Base-by-base conservation (phyloP, 495 filamentous ascomycete genomes). In the Hypoxylon cercidicola region DNA sequence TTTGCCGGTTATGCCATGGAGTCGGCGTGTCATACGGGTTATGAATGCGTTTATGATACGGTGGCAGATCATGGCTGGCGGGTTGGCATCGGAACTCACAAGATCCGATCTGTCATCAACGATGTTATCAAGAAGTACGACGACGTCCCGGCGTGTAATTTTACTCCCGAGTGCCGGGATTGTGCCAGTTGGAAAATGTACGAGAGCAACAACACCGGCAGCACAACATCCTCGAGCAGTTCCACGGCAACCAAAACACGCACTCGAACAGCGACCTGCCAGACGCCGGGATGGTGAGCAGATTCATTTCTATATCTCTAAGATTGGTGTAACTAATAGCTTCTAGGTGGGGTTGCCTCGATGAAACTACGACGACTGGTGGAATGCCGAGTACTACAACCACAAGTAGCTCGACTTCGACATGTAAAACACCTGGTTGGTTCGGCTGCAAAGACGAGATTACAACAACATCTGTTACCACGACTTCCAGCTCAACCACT, bases 1-100 rank as follows among this genome's bases (percentile, higher is more conserved):
- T 88, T 95, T 68, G 93, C 85, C n/a, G 95, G 95, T 5, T 99
- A 98, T 74, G 93, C 96, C 6, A 81, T 99, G 81, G 93, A 99
- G 74, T 89, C 91, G 15, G 84, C 88, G 32, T 99, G 95, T 66
- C 95, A 99, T 63, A 90, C 91, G 0, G 95, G 95, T 18, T 80
- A 84, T 20, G 89, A 93, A 72, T 98, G 96, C 72, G 82, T 88
- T 5, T 99, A 96, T 72, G 94, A 99, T 72, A 93, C 92, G 0
- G 94, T 98, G 25, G 86, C 78, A 20, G 93, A 97, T 70, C 88
- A 93, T 69, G 90, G 91, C 30, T 97, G 95, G 90, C 85, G 96
- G 13, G 89, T 96, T 8, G 90, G 89, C 5, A 82, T 96, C 30
- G 88, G 89, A 7, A 93, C 89, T 20, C 95, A 99, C 74, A 90